phyloP scores from a whole-genome alignment of 179 eudicot species.

The Corrigiola litoralis region DNA sequence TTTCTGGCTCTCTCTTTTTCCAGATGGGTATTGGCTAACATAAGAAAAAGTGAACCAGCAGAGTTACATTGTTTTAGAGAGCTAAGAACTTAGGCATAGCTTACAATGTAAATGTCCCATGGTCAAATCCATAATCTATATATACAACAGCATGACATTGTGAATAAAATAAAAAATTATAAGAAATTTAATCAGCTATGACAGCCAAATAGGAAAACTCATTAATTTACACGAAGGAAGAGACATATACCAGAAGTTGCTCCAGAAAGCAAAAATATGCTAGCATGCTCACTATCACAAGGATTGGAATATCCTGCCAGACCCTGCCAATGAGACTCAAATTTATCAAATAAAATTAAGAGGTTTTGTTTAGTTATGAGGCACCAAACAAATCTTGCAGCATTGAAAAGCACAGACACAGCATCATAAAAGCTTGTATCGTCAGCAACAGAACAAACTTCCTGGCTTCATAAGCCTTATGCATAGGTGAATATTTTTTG shows the following conservation, averaged over 20 bases:
- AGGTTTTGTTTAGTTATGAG: background rate
- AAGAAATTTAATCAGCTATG: background rate
- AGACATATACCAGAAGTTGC: conserved; percentile 70
- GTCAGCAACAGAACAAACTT: background rate
- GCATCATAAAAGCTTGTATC: background rate
- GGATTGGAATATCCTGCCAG: conserved; percentile 89
- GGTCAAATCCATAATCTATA: background rate
- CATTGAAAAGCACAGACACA: background rate
- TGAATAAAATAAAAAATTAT: background rate
- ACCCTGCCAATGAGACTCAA: conserved; percentile 44
- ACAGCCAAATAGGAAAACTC: background rate
- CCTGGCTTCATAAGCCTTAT: too few relatives aligned
- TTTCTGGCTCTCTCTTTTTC: too few relatives aligned
- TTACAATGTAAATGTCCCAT: background rate
- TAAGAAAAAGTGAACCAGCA: background rate
- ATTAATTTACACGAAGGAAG: background rate
- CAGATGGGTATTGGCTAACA: background rate
- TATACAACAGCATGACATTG: background rate
- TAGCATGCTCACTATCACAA: conserved; percentile 80
- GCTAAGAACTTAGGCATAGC: background rate
- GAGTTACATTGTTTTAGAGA: background rate
- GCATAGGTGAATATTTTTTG: background rate
- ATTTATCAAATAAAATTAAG: conserved; percentile 1
- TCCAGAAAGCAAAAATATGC: conserved; percentile 91
- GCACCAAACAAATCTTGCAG: background rate